Percentiles rank a stretch among this genome's conserved stretches.
phyloP scores from a whole-genome alignment of 352 stramenopile genomes.

The Globisporangium canariense region DNA sequence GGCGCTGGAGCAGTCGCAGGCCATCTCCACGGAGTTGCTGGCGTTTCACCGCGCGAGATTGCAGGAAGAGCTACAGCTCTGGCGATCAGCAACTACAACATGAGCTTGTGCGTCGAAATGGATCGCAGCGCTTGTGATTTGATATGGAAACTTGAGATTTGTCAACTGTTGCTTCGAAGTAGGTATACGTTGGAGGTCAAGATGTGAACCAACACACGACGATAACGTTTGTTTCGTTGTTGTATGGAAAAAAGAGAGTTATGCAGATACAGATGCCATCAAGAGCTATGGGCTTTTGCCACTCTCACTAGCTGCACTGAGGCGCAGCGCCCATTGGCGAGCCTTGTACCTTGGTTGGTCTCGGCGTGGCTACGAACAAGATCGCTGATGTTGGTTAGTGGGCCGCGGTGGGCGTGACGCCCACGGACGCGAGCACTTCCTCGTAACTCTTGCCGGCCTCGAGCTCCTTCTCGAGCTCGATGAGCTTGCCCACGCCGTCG shows the following conservation, averaged over 20 bases:
- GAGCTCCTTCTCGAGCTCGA: constrained; percentile 90
- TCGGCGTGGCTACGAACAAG: background rate
- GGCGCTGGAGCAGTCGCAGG: constrained; percentile 4
- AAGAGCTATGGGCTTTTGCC: background rate
- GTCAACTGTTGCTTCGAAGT: no score
- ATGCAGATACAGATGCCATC: background rate
- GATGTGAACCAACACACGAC: no score
- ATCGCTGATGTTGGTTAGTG: background rate
- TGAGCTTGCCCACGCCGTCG: constrained; percentile 89
- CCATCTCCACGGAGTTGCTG: constrained; percentile 19
- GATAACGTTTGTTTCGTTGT: no score
- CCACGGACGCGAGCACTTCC: constrained; percentile 53
- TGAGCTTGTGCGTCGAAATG: no score
- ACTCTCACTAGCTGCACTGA: background rate
- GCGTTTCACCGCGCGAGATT: constrained; percentile 19
- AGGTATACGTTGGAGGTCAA: no score
- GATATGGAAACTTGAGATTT: no score
- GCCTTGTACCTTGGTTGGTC: background rate
- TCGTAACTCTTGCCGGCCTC: constrained; percentile 58
- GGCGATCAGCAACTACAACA: constrained; percentile 6
- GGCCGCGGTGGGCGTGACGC: constrained; percentile 26
- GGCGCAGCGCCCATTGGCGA: background rate
- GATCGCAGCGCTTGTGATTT: no score
- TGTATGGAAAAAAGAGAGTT: background rate
- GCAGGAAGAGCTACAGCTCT: constrained; percentile 16